Evolutionary conservation across 2,329 filamentous ascomycete species (phyloP).

Genomic region (Epichloe uncinata): DNA sequence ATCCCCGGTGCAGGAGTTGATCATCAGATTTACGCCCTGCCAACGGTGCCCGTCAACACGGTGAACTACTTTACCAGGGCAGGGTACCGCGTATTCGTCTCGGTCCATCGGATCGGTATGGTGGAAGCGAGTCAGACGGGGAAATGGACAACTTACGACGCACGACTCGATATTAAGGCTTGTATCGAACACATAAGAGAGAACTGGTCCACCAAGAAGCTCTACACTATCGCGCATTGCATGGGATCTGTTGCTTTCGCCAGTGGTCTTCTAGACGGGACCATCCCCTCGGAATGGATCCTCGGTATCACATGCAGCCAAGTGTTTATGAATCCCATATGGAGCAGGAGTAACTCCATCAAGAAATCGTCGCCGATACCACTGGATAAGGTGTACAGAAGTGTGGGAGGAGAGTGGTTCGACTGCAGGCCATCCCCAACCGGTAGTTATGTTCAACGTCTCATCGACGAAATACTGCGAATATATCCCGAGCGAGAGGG

Average conservation of each 20-base stretch:
- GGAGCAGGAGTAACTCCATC: slow-evolving; percentile 40
- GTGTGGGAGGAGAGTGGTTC: slow-evolving; percentile 40
- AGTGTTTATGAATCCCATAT: slow-evolving; percentile 51
- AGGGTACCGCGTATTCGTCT: slow-evolving; percentile 46
- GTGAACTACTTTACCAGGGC: slow-evolving; percentile 48
- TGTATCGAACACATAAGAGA: slow-evolving; percentile 39
- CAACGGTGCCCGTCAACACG: slow-evolving; percentile 49
- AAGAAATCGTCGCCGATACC: slow-evolving; percentile 39
- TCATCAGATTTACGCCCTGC: slow-evolving; percentile 48
- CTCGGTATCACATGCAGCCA: slow-evolving; percentile 44
- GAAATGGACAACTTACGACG: slow-evolving; percentile 45
- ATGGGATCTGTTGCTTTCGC: slow-evolving; percentile 48
- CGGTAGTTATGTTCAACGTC: slow-evolving; percentile 30
- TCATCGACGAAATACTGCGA: slow-evolving; percentile 41
- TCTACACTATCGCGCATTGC: slow-evolving; percentile 50
- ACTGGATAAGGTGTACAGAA: slow-evolving; percentile 35
- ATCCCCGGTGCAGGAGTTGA: slow-evolving; percentile 50
- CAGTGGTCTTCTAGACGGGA: slow-evolving; percentile 47
- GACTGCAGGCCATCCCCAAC: slow-evolving; percentile 34
- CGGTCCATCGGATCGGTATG: slow-evolving; percentile 44
- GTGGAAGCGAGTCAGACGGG: slow-evolving; percentile 32
- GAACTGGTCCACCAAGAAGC: slow-evolving; percentile 20
- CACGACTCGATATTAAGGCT: slow-evolving; percentile 44
- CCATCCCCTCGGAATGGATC: slow-evolving; percentile 43
- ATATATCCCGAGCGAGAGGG: slow-evolving; percentile 39